Base-by-base conservation (phyloP, 1,284 basidiomycete genomes). In the Trichosporon coremiiforme region DNA sequence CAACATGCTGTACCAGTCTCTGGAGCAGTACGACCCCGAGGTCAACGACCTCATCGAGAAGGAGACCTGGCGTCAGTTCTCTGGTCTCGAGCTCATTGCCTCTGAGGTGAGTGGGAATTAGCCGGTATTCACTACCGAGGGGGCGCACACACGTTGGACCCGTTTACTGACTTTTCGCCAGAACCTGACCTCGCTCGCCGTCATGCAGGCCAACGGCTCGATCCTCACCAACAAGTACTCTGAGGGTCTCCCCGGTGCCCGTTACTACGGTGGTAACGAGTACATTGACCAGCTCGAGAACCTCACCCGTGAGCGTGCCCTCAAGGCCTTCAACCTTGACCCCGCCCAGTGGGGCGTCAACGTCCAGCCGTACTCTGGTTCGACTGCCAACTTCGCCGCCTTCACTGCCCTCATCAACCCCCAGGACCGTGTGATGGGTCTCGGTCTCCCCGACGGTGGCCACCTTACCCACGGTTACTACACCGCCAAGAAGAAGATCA, bases 401-500 rank as follows among this genome's bases (percentile, higher is more conserved):
- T 89, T 99, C 82, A 99, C 97, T 47, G 95, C 96, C 53, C 88
- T 99, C 75, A 90, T 99, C 81, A 91, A 98, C 83, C 97, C 97
- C 68, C 94, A 98, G 84, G 97, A 99, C 85, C 92, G 97, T 76
- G 89, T 99, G 79, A 99, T 99, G 97, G 97, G 97, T 86, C 92
- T 99, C 76, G 96, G 95, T 75, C 91, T 99, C 66, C 95, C 97
- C 41, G 95, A 98, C 80, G 97, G 97, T 84, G 97, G 97, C 71
- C 97, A 99, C 85, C 89, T 99, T 75, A 98, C 95, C 60, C 95
- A 98, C 84, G 95, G 95, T 50, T 97, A 97, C 87, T 98, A 98
- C 85, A 98, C 95, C 74, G 95, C 95, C 74, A 98, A 98, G 87
- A 97, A 98, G 88, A 99, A 99, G 87, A 99, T 99, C 90, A 98